Base-by-base conservation (phyloP, 1,284 basidiomycete genomes). In the Phellopilus nigrolimitatus region DNA sequence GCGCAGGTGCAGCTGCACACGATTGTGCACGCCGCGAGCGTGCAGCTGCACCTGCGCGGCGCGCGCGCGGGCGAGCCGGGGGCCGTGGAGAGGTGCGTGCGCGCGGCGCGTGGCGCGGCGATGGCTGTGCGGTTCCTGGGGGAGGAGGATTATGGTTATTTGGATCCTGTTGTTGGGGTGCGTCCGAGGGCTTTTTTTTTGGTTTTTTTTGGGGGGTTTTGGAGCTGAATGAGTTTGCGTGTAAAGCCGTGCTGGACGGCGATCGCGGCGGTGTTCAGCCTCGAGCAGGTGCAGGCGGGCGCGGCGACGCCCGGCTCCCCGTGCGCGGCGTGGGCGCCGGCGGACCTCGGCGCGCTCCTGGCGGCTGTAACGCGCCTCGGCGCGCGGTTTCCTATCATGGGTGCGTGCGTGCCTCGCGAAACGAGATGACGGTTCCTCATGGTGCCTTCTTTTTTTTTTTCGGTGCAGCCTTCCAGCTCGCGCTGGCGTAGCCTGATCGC, bases 91-190 rank as follows among this genome's bases (percentile, higher is more conserved):
- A 83, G 84, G 63, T 82, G 79, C 56, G 68, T 79, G 42, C 73
- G 69, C 49, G 79, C 84, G 19, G 80, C 82, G 21, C 73, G 79
- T 43, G 70, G 76, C 21, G 75, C 76, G 56, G 73, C 79, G 40
- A 68, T 73, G 38, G 68, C 87, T 59, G 74, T 80, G 59, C 80
- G 80, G 60, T 75, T 78, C 55, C 70, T 86, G 51, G 64, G 71
- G 22, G 82, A 86, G 31, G 65, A 74, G 59, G 84, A 41, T 15
- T 84, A 77, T 55, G 73, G 76, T 36, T 83, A 78, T 63, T 71
- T 88, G 27, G 85, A 88, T 67, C 86, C 86, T 19, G 77, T 87
- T 57, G 72, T 88, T 56, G 83, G 81, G 52, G 84, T 88, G 68
- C 58, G 84, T 70, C n/a, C n/a, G n/a, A n/a, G n/a, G n/a, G n/a